Evolutionary conservation across 768 basidiomycete genomes (phyloP).

Genomic region (Dacryopinax primogenitus): DNA sequence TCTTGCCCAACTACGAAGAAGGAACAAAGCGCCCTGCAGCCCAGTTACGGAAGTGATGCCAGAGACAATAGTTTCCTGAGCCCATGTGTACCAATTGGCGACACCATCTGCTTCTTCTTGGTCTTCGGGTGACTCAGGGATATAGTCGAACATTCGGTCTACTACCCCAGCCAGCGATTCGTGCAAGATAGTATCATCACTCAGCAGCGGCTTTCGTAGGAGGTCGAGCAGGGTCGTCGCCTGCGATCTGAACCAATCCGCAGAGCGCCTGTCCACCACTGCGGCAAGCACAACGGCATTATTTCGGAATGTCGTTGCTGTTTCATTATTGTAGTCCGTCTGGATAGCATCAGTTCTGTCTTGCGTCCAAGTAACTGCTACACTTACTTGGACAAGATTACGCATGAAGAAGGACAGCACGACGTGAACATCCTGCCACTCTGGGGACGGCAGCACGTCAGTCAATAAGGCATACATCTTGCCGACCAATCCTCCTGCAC

Average conservation of each 20-base stretch:
- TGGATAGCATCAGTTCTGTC: neutral
- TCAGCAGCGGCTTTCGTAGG: slow-evolving; percentile 71
- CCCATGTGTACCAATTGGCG: slow-evolving; percentile 63
- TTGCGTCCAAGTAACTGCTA: neutral
- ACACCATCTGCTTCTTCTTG: slow-evolving; percentile 49
- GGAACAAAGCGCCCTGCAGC: slow-evolving; percentile 66
- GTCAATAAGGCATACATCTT: slow-evolving; percentile 35
- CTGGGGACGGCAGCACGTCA: slow-evolving; percentile 64
- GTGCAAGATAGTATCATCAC: slow-evolving; percentile 66
- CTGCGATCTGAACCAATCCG: slow-evolving; percentile 68
- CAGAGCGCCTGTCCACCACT: slow-evolving; percentile 67
- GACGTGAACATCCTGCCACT: slow-evolving; percentile 85
- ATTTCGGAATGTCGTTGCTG: slow-evolving; percentile 38
- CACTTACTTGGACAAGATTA: slow-evolving; percentile 60
- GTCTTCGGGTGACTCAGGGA: slow-evolving; percentile 54
- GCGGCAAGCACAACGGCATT: slow-evolving; percentile 79
- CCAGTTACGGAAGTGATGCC: slow-evolving; percentile 60
- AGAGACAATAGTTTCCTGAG: slow-evolving; percentile 62
- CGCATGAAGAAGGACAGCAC: slow-evolving; percentile 83
- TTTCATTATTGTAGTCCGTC: neutral
- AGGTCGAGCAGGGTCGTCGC: slow-evolving; percentile 63
- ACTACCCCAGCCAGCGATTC: slow-evolving; percentile 74
- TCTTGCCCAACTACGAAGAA: slow-evolving; percentile 73
- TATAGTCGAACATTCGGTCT: slow-evolving; percentile 56
- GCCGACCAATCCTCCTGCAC: neutral